Evolutionary conservation across 2,329 filamentous ascomycete genomes (phyloP).

Genomic region (Botrytis aclada): DNA sequence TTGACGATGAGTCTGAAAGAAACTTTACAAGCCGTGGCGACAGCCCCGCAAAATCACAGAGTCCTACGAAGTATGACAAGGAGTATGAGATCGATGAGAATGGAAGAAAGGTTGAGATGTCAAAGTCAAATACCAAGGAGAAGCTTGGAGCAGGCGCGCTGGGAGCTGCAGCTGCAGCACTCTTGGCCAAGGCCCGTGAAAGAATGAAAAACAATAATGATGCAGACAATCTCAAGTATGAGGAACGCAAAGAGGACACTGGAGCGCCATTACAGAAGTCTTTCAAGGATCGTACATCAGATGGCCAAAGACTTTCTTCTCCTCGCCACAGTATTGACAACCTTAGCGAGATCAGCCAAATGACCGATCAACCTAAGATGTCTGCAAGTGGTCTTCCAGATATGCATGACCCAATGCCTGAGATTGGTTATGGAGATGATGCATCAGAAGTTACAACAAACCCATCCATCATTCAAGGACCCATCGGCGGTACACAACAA

Average conservation of each 20-base stretch:
- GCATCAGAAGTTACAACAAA: constrained; percentile 74
- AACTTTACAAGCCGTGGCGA: constrained; percentile 40
- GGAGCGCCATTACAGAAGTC: constrained; percentile 60
- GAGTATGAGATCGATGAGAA: constrained; percentile 39
- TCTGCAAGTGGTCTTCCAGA: constrained; percentile 68
- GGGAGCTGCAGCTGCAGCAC: constrained; percentile 28
- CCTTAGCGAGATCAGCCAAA: constrained; percentile 44
- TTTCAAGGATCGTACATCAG: constrained; percentile 62
- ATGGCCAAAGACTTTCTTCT: constrained; percentile 50
- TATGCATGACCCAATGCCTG: constrained; percentile 68
- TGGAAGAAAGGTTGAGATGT: constrained; percentile 37
- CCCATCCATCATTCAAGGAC: constrained; percentile 77
- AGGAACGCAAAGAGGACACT: constrained; percentile 31
- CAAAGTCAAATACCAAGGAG: constrained; percentile 32
- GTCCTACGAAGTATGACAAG: constrained; percentile 32
- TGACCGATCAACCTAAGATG: constrained; percentile 51
- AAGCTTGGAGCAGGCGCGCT: constrained; percentile 31
- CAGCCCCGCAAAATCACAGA: constrained; percentile 44
- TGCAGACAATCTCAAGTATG: constrained; percentile 33
- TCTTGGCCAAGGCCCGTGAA: constrained; percentile 30
- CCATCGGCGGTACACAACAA: constrained; percentile 48
- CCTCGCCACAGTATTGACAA: constrained; percentile 59
- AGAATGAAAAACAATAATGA: constrained; percentile 26
- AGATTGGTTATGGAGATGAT: constrained; percentile 63
- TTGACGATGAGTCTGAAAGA: constrained; percentile 38